Evolutionary conservation across 208 protist genomes (phyloP).

Genomic region (Trypanosoma scelopori): DNA sequence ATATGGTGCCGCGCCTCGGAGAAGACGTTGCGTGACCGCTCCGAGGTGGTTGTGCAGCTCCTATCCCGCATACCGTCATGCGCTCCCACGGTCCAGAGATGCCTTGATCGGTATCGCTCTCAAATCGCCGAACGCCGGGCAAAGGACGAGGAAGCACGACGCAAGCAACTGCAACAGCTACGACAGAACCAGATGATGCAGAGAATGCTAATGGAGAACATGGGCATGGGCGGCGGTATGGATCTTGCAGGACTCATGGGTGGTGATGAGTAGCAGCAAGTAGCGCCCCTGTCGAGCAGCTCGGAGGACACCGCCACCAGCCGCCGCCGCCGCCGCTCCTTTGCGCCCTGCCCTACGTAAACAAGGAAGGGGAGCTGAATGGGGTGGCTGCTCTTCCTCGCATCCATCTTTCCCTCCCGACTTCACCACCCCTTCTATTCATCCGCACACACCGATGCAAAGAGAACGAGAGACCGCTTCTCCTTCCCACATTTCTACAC

Average conservation of each 20-base stretch:
- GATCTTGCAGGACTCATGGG: constrained; percentile 17
- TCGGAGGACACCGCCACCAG: no score
- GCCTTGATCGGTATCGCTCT: constrained; percentile 63
- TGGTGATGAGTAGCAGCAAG: constrained; percentile 8
- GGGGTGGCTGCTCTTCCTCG: no score
- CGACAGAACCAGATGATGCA: constrained; percentile 86
- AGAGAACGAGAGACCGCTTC: no score
- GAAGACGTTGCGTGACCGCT: constrained; percentile 57
- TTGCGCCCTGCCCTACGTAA: background rate
- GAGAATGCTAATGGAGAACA: constrained; percentile 88
- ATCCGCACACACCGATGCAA: no score
- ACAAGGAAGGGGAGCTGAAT: no score
- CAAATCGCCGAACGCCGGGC: constrained; percentile 72
- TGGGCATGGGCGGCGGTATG: constrained; percentile 65
- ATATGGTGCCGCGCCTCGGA: constrained; percentile 72
- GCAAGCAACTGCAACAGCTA: constrained; percentile 75
- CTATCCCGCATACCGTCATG: constrained; percentile 53
- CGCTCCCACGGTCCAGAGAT: constrained; percentile 27
- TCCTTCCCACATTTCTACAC: no score
- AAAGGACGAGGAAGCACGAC: constrained; percentile 83
- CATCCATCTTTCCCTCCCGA: no score
- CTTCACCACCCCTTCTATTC: no score
- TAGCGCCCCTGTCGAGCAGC: background rate
- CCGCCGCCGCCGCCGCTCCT: no score
- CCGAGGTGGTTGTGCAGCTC: constrained; percentile 63